Conservation (phyloP, 495 filamentous ascomycete genomes). For the Daldinia bambusicola region DNA sequence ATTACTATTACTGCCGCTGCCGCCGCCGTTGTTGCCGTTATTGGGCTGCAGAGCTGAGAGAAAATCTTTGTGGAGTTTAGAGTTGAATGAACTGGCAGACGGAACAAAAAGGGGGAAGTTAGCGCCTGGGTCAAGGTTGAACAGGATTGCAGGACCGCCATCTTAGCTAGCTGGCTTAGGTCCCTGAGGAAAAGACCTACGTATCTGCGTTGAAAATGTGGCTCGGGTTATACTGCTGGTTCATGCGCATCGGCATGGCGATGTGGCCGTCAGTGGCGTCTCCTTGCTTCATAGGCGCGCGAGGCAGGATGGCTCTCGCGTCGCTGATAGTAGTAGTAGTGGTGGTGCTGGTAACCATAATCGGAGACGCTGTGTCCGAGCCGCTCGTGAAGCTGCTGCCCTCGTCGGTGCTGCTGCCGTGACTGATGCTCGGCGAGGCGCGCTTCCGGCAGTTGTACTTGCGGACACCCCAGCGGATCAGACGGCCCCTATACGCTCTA, state of each 20-base stretch:
- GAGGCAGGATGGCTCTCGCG: neutral
- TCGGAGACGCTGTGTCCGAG: constrained; percentile 24
- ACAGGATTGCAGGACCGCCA: neutral
- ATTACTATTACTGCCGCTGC: neutral
- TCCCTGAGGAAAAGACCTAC: constrained; percentile 13
- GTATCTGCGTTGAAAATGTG: constrained; percentile 2
- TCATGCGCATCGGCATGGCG: constrained; percentile 29
- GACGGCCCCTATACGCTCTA: constrained; percentile 56
- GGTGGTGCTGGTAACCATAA: neutral
- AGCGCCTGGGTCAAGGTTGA: neutral
- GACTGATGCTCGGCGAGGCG: constrained; percentile 21
- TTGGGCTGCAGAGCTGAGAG: constrained; percentile 10
- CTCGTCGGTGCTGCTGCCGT: constrained; percentile 10
- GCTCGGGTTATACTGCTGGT: constrained; percentile 17
- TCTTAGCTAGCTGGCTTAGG: too few relatives aligned
- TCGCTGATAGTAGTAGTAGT: neutral
- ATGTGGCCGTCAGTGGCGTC: constrained; percentile 8
- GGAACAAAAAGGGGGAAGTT: neutral
- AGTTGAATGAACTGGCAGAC: constrained; percentile 12
- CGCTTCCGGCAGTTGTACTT: constrained; percentile 57
- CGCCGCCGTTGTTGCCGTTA: neutral
- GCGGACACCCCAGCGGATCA: constrained; percentile 56
- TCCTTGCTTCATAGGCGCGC: neutral
- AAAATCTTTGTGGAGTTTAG: constrained; percentile 7
- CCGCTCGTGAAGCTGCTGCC: constrained; percentile 15